phyloP scores from a whole-genome alignment of 2,329 filamentous ascomycete genomes.

The Penicillium verrucosum region DNA sequence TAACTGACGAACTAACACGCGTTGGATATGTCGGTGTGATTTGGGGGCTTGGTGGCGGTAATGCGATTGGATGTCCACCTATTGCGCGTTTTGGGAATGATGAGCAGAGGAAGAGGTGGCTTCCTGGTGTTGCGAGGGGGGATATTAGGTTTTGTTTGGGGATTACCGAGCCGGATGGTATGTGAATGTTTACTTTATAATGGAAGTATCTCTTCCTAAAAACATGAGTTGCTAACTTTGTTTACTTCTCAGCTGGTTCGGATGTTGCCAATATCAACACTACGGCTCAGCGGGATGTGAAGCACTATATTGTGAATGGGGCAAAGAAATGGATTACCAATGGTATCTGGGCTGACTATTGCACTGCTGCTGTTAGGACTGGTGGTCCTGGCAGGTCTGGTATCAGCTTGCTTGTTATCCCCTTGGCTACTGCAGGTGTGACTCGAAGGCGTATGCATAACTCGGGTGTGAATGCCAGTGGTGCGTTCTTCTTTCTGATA shows the following conservation, averaged over 20 bases:
- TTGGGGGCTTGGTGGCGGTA: conserved; percentile 58
- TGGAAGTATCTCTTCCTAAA: background rate
- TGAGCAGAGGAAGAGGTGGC: conserved; percentile 57
- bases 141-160: conserved; percentile 62
- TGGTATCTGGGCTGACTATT: conserved; percentile 58
- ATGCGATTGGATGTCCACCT: conserved; percentile 62
- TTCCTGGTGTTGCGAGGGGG: conserved; percentile 58
- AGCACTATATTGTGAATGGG: conserved; percentile 61
- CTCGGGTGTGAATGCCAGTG: conserved; percentile 64
- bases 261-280: conserved; percentile 64
- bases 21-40: conserved; percentile 57
- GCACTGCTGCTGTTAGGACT: conserved; percentile 58
- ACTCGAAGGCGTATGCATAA: conserved; percentile 52
- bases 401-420: conserved; percentile 64
- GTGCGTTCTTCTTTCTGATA: conserved; percentile 31
- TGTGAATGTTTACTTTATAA: conserved; percentile 31
- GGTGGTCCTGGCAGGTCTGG: conserved; percentile 60
- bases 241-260: conserved; percentile 49
- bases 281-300: conserved; percentile 53
- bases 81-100: conserved; percentile 61
- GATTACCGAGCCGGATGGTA: conserved; percentile 62
- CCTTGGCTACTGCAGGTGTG: conserved; percentile 63
- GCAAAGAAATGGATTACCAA: conserved; percentile 69
- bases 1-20: conserved; percentile 55
- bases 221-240: conserved; percentile 4